Conservation (phyloP, 2,329 filamentous ascomycete genomes). For the Botrytis squamosa region DNA sequence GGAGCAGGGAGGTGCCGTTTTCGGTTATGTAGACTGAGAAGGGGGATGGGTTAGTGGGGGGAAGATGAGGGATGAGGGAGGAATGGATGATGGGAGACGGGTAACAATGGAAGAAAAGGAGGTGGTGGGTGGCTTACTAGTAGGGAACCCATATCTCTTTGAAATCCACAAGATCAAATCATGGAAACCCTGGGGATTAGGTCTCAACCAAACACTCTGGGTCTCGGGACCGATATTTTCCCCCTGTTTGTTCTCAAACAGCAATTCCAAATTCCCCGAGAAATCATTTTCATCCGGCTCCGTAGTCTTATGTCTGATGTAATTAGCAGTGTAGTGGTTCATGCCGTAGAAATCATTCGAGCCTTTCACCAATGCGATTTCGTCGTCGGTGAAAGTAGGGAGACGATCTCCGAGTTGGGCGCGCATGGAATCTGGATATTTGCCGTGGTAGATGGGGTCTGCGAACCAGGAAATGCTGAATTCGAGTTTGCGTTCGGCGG, state of each 20-base stretch:
- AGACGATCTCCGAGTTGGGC: conserved; percentile 77
- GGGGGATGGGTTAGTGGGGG: background rate
- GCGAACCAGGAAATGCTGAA: conserved; percentile 88
- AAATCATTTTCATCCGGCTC: conserved; percentile 64
- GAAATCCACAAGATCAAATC: conserved; percentile 75
- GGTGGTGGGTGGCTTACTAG: background rate
- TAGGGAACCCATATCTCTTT: conserved; percentile 61
- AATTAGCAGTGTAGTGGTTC: conserved; percentile 92
- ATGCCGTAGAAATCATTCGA: conserved; percentile 93
- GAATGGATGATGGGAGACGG: no score
- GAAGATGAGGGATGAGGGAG: background rate
- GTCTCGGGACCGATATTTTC: conserved; percentile 78
- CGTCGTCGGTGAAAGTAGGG: conserved; percentile 70
- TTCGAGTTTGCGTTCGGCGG: conserved; percentile 77
- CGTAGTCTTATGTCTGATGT: conserved; percentile 69
- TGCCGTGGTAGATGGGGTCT: conserved; percentile 81
- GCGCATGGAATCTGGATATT: conserved; percentile 81
- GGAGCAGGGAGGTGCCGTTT: conserved; percentile 82
- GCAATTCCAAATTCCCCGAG: conserved; percentile 71
- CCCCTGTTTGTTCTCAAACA: conserved; percentile 69
- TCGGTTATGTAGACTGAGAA: conserved; percentile 68
- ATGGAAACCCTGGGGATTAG: conserved; percentile 73
- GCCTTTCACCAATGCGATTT: conserved; percentile 72
- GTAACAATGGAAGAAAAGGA: no score
- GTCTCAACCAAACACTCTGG: conserved; percentile 77